A percentile compares a stretch with the other conserved stretches of the same genome.
These are phyloP conservation scores for Juglanconis juglandina DNA, from an alignment of 2,329 filamentous ascomycete species.

Conservation along the genomic window DNA sequence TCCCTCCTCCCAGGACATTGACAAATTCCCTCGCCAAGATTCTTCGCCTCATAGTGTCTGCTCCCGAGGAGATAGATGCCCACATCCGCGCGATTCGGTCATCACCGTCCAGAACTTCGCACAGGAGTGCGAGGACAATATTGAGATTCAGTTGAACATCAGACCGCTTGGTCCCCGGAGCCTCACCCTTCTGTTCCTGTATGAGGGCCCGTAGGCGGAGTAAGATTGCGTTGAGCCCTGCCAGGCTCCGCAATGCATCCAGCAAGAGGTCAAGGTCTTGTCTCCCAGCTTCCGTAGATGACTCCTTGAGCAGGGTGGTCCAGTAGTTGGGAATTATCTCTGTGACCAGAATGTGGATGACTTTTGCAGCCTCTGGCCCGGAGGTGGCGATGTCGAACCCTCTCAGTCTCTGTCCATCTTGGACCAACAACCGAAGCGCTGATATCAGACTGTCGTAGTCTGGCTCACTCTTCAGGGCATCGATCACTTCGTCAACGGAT, in stretches of 20 bases:
- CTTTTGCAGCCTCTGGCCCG: slow-evolving; percentile 66
- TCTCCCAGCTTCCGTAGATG: slow-evolving; percentile 24
- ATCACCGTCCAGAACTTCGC: slow-evolving; percentile 37
- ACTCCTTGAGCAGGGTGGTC: slow-evolving; percentile 54
- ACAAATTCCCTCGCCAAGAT: slow-evolving; percentile 42
- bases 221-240: slow-evolving; percentile 74
- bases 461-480: slow-evolving; percentile 59
- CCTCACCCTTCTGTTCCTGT: slow-evolving; percentile 42
- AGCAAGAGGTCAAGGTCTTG: slow-evolving; percentile 51
- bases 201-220: slow-evolving; percentile 64
- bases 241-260: slow-evolving; percentile 65
- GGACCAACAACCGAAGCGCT: slow-evolving; percentile 50
- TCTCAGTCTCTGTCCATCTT: slow-evolving; percentile 23
- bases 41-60: slow-evolving; percentile 25
- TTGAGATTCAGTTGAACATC: slow-evolving; percentile 42
- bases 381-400: slow-evolving; percentile 59
- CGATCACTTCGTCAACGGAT: slow-evolving; percentile 52
- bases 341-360: slow-evolving; percentile 71
- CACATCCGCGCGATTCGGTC: slow-evolving; percentile 36
- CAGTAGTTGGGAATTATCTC: slow-evolving; percentile 82
- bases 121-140: slow-evolving; percentile 43
- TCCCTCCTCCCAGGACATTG: slow-evolving; percentile 46
- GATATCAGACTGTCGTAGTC: slow-evolving; percentile 53
- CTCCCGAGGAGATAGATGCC: slow-evolving; percentile 25
- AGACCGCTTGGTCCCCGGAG: slow-evolving; percentile 35